Conservation (phyloP, 2,329 filamentous ascomycete genomes). For the Sclerotinia nivalis region DNA sequence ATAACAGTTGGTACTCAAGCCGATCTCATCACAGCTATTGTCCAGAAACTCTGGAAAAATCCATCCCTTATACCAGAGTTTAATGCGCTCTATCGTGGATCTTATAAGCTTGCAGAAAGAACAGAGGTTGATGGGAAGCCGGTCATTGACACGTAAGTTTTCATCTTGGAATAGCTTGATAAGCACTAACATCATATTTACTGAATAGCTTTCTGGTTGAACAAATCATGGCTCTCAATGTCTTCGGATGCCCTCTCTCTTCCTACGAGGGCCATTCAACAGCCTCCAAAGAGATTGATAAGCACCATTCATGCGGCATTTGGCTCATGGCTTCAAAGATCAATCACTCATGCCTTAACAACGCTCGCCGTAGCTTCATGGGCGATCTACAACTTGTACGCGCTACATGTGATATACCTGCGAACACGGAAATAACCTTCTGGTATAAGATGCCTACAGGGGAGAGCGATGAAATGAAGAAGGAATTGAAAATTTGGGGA, state of each 20-base stretch:
- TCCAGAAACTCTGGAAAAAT: conserved; percentile 25
- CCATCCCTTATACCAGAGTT: conserved; percentile 25
- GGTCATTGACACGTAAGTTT: conserved; percentile 27
- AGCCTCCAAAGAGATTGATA: neutral
- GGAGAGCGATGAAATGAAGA: conserved; percentile 22
- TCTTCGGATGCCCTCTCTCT: conserved; percentile 27
- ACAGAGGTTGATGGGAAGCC: conserved; percentile 22
- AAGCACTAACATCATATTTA: neutral
- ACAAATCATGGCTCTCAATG: conserved; percentile 25
- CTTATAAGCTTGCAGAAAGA: conserved; percentile 13
- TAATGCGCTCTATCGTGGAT: conserved; percentile 24
- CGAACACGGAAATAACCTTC: conserved; percentile 27
- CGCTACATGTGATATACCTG: conserved; percentile 26
- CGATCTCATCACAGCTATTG: conserved; percentile 22
- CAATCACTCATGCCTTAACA: conserved; percentile 33
- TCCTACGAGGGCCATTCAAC: conserved; percentile 14
- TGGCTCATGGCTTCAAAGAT: conserved; percentile 30
- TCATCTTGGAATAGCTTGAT: neutral
- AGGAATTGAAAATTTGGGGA: conserved; percentile 21
- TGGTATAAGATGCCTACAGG: conserved; percentile 24
- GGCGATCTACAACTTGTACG: conserved; percentile 29
- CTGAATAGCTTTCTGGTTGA: conserved; percentile 24
- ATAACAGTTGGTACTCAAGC: conserved; percentile 22
- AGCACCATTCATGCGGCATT: conserved; percentile 28
- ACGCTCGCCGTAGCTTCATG: conserved; percentile 29